Evolutionary conservation across 1,139 yeast species (phyloP).

Genomic region (Oligophagozyma castellii): DNA sequence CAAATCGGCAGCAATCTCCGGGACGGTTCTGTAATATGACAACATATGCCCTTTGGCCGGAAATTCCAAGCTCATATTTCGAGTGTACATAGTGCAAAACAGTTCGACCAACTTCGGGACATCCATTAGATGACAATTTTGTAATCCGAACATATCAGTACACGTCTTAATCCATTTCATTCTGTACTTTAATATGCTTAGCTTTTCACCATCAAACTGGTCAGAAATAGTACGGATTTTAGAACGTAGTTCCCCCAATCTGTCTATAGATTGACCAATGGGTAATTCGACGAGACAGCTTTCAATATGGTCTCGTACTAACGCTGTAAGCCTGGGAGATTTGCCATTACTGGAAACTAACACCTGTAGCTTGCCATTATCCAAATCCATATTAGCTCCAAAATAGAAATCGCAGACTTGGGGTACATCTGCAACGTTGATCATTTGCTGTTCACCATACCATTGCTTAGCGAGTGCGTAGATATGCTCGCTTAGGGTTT

Average conservation of each 20-base stretch:
- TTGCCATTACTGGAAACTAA: constrained; percentile 23
- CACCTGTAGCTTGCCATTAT: constrained; percentile 12
- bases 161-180: constrained; percentile 23
- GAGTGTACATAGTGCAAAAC: constrained; percentile 10
- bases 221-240: constrained; percentile 10
- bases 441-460: constrained; percentile 19
- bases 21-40: constrained; percentile 4
- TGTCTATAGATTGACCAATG: constrained; percentile 14
- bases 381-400: constrained; percentile 22
- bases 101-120: constrained; percentile 10
- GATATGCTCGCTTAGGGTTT: constrained; percentile 12
- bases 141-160: constrained; percentile 20
- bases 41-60: constrained; percentile 4
- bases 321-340: constrained; percentile 22
- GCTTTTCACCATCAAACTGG: constrained; percentile 8
- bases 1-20: too few relatives aligned
- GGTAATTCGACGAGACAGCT: constrained; percentile 8
- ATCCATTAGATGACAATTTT: constrained; percentile 15
- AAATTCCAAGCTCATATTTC: constrained; percentile 3
- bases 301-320: constrained; percentile 19
- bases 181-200: too few relatives aligned
- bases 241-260: constrained; percentile 15
- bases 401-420: constrained; percentile 24
- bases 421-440: constrained; percentile 25
- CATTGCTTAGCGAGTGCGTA: constrained; percentile 13